phyloP scores from a whole-genome alignment of 2,329 filamentous ascomycete genomes.

The Mycosphaerella sp. region DNA sequence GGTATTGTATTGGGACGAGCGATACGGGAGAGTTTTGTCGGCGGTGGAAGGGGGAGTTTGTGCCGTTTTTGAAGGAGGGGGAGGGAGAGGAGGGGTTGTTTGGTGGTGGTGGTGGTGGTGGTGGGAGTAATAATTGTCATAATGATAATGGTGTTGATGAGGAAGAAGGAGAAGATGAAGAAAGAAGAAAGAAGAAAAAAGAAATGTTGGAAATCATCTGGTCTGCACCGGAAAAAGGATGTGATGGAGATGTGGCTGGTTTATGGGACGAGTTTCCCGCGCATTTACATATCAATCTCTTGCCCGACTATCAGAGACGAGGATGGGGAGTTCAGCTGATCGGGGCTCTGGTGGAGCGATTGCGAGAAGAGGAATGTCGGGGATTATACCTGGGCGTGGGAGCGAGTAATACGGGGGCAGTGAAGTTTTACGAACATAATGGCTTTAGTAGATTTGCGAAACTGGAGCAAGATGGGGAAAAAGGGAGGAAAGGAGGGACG shows the following conservation, averaged over 20 bases:
- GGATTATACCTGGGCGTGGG: not conserved
- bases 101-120: too few species aligned
- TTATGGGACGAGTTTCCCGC: conserved; percentile 30
- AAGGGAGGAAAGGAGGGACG: not conserved
- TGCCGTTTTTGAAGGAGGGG: not conserved
- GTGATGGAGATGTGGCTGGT: conserved; percentile 12
- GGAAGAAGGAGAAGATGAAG: not conserved
- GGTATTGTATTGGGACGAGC: not conserved
- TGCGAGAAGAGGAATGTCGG: not conserved
- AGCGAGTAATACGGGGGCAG: not conserved
- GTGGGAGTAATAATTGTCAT: too few species aligned
- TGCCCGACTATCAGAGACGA: conserved; percentile 30
- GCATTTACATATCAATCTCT: conserved; percentile 37
- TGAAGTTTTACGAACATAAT: not conserved
- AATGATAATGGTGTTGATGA: too few species aligned
- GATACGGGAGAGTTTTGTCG: not conserved
- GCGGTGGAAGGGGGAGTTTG: not conserved
- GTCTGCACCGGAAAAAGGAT: conserved; percentile 11
- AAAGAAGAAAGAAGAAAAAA: conserved; percentile 23
- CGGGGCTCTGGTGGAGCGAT: not conserved
- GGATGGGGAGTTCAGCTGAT: not conserved
- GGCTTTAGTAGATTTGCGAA: conserved; percentile 26
- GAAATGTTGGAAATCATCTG: conserved; percentile 7
- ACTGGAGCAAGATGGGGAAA: not conserved
- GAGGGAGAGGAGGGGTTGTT: conserved; percentile 19